Conservation (phyloP, 805 yeast genomes). For the Maudiozyma turicensis region DNA sequence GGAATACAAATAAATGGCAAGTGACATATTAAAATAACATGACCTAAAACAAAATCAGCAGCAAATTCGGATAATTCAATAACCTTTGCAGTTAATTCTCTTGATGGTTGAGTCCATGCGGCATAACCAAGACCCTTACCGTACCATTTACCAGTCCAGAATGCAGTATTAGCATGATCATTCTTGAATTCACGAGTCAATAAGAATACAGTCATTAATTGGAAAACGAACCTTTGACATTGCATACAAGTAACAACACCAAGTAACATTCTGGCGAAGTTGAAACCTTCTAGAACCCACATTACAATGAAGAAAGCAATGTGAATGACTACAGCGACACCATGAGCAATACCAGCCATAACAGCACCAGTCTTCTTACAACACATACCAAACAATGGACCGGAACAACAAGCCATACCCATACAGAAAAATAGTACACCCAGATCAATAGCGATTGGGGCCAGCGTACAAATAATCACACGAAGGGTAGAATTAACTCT, state of each 20-base stretch:
- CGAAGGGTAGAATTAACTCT: slow-evolving; percentile 63
- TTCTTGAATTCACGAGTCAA: slow-evolving; percentile 94
- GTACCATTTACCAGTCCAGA: slow-evolving; percentile 99
- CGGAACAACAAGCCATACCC: slow-evolving; percentile 90
- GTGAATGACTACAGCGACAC: slow-evolving; percentile 83
- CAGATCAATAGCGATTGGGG: slow-evolving; percentile 82
- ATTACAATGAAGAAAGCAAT: slow-evolving; percentile 82
- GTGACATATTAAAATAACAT: slow-evolving; percentile 76
- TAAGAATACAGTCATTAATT: slow-evolving; percentile 64
- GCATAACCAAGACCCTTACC: slow-evolving; percentile 86
- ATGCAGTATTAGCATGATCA: slow-evolving; percentile 91
- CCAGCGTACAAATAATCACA: slow-evolving; percentile 71
- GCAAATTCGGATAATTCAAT: slow-evolving; percentile 93
- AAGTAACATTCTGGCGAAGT: slow-evolving; percentile 73
- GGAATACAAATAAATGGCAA: slow-evolving; percentile 83
- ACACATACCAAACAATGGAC: slow-evolving; percentile 89
- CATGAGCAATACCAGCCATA: slow-evolving; percentile 91
- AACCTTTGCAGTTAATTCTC: slow-evolving; percentile 90
- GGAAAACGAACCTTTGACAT: slow-evolving; percentile 80
- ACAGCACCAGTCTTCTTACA: slow-evolving; percentile 96
- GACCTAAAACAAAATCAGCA: slow-evolving; percentile 93
- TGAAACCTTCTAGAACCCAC: slow-evolving; percentile 96
- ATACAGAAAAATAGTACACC: slow-evolving; percentile 74
- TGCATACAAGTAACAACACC: slow-evolving; percentile 81
- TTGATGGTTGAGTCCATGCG: slow-evolving; percentile 90